phyloP scores from a whole-genome alignment of 345 rosid species.

The Melaleuca quinquenervia region DNA sequence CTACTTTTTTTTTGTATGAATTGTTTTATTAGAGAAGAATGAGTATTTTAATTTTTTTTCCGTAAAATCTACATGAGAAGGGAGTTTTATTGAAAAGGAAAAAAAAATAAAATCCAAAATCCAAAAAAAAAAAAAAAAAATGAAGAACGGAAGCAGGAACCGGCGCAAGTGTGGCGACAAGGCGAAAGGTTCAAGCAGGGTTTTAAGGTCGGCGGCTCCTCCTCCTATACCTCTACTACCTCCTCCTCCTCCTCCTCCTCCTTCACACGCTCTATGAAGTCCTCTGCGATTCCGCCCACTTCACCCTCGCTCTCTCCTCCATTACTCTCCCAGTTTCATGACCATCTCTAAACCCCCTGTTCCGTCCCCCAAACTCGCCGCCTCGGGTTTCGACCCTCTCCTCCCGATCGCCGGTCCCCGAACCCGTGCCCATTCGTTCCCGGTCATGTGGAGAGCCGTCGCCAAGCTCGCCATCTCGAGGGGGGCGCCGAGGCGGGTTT shows the following conservation, averaged over 20 bases:
- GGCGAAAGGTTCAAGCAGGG: constrained; percentile 41
- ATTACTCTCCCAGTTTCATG: constrained; percentile 35
- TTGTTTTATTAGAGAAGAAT: neutral
- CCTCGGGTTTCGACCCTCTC: constrained; percentile 14
- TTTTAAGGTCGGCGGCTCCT: constrained; percentile 24
- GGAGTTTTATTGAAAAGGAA: neutral
- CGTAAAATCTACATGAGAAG: neutral
- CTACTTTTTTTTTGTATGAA: no score
- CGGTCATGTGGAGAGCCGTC: constrained; percentile 68
- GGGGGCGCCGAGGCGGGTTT: constrained; percentile 12
- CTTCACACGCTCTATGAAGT: neutral
- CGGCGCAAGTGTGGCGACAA: neutral
- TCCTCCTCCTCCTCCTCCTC: neutral
- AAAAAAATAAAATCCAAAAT: no score
- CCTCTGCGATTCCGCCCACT: neutral
- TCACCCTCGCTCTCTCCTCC: neutral
- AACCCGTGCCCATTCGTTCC: constrained; percentile 10
- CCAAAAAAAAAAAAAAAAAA: no score
- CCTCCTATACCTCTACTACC: neutral
- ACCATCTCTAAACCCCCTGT: constrained; percentile 29
- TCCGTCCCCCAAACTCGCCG: constrained; percentile 2
- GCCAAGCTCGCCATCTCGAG: constrained; percentile 43
- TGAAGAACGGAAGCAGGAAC: neutral
- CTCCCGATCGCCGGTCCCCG: constrained; percentile 13
- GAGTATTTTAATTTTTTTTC: neutral